A percentile compares a stretch with the other conserved stretches of the same genome.
Conservation (phyloP, 257 asterid genomes). For the Cinchona pubescens region DNA sequence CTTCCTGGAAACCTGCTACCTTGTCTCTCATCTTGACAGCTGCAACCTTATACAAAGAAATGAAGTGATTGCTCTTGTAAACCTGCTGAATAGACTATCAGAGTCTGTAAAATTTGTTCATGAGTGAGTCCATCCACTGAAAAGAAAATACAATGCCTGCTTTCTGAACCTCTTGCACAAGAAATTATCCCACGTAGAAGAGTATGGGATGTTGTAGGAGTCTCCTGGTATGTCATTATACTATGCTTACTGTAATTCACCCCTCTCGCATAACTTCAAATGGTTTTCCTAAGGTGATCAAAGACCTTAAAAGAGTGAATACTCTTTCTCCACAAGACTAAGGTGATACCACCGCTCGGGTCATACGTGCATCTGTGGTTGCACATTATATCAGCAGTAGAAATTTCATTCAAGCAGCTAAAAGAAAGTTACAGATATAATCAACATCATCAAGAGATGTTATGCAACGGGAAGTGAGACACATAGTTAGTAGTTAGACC, state of each 20-base stretch:
- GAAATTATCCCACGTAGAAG: slow-evolving; percentile 40
- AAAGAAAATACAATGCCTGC: slow-evolving; percentile 40
- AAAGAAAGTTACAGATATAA: too few relatives aligned
- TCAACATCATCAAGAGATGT: too few relatives aligned
- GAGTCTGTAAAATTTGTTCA: slow-evolving; percentile 78
- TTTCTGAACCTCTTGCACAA: slow-evolving; percentile 36
- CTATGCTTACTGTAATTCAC: slow-evolving; percentile 1
- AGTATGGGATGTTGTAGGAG: slow-evolving; percentile 33
- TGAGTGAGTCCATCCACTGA: slow-evolving; percentile 59
- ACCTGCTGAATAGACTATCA: slow-evolving; percentile 77
- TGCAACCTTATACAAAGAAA: slow-evolving; percentile 90
- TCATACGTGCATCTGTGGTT: too few relatives aligned
- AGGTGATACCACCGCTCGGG: too few relatives aligned
- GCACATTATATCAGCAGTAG: too few relatives aligned
- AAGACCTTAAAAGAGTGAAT: too few relatives aligned
- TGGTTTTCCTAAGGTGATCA: neutral
- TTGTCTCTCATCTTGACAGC: slow-evolving; percentile 34
- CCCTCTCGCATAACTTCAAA: neutral
- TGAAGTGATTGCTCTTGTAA: slow-evolving; percentile 87
- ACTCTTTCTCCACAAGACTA: too few relatives aligned
- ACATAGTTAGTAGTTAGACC: too few relatives aligned
- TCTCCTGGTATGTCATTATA: slow-evolving; percentile 34
- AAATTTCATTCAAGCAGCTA: too few relatives aligned
- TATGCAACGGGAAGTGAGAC: too few relatives aligned
- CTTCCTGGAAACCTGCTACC: neutral